These are phyloP conservation scores for Candida sakaeoensis DNA, from an alignment of 805 yeast species.

Conservation along the genomic window DNA sequence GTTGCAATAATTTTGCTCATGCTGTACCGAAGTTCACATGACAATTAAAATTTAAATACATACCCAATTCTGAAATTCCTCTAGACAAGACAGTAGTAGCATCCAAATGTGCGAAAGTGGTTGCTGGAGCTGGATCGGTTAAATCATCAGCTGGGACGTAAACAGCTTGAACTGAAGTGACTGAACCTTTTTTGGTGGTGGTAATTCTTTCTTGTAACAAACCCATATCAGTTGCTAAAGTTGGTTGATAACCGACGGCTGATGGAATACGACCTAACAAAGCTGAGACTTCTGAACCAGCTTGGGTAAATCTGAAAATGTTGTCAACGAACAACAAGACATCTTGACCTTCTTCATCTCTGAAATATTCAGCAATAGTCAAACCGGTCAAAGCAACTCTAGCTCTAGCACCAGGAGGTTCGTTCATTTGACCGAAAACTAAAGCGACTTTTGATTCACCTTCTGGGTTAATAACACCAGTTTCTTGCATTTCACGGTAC, in stretches of 20 bases:
- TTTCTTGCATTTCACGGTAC: slow-evolving; percentile 99
- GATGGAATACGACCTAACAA: slow-evolving; percentile 99
- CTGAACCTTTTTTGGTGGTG: slow-evolving; percentile 99
- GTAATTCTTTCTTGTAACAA: slow-evolving; percentile 99
- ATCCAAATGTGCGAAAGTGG: slow-evolving; percentile 99
- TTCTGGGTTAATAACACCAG: slow-evolving; percentile 99
- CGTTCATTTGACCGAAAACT: slow-evolving; percentile 99
- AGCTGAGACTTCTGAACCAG: slow-evolving; percentile 99
- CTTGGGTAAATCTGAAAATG: slow-evolving; percentile 99
- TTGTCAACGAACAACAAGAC: slow-evolving; percentile 98
- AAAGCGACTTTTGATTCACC: slow-evolving; percentile 99
- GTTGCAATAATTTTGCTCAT: too few relatives aligned
- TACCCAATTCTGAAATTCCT: slow-evolving; percentile 90
- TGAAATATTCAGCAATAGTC: slow-evolving; percentile 99
- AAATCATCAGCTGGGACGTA: slow-evolving; percentile 99
- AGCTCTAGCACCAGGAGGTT: slow-evolving; percentile 99
- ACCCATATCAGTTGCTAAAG: slow-evolving; percentile 99
- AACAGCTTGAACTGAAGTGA: slow-evolving; percentile 99
- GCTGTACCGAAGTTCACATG: too few relatives aligned
- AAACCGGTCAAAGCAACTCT: slow-evolving; percentile 99
- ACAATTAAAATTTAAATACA: neutral
- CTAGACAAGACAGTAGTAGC: slow-evolving; percentile 99
- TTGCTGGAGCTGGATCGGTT: slow-evolving; percentile 99
- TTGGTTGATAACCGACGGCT: slow-evolving; percentile 99
- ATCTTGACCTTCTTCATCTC: slow-evolving; percentile 99